phyloP scores from a whole-genome alignment of 805 yeast species.

The Priceomyces carsonii region DNA sequence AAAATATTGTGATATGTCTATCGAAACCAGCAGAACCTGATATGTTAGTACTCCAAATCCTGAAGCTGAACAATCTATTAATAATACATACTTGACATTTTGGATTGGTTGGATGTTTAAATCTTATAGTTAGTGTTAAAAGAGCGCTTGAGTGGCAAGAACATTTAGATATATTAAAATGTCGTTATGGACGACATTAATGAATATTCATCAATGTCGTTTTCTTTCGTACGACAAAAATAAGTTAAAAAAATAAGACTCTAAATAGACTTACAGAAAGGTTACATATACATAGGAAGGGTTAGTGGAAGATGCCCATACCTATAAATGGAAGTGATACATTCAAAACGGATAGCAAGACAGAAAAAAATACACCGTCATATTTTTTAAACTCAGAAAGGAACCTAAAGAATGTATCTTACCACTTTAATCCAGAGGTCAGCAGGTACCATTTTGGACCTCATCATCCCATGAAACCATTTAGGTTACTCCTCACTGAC shows the following conservation, averaged over 20 bases:
- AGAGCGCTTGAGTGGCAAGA: constrained; percentile 7
- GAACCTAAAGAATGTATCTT: constrained; percentile 67
- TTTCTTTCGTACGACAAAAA: no score
- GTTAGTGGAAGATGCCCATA: constrained; percentile 8
- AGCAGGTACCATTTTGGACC: constrained; percentile 87
- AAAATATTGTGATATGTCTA: constrained; percentile 97
- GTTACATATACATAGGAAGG: no score
- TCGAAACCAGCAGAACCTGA: constrained; percentile 91
- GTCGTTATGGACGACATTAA: no score
- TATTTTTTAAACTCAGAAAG: constrained; percentile 21
- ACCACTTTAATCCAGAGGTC: constrained; percentile 83
- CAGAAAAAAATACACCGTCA: constrained; percentile 32
- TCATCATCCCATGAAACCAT: constrained; percentile 98
- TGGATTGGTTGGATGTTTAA: constrained; percentile 1
- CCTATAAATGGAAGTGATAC: constrained; percentile 24
- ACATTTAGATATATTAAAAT: constrained; percentile 1
- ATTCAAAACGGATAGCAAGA: constrained; percentile 34
- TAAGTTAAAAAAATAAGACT: background rate
- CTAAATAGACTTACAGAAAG: constrained; percentile 1
- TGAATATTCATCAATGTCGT: no score
- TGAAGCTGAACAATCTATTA: no score
- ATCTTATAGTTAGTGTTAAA: background rate
- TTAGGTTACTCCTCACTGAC: constrained; percentile 89
- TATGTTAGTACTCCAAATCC: constrained; percentile 39
- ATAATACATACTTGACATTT: constrained; percentile 28